Evolutionary conservation across 2,329 filamentous ascomycete genomes (phyloP), one percentile per base, ranked within the genome.

Genomic region (Penicillium polonicum): DNA sequence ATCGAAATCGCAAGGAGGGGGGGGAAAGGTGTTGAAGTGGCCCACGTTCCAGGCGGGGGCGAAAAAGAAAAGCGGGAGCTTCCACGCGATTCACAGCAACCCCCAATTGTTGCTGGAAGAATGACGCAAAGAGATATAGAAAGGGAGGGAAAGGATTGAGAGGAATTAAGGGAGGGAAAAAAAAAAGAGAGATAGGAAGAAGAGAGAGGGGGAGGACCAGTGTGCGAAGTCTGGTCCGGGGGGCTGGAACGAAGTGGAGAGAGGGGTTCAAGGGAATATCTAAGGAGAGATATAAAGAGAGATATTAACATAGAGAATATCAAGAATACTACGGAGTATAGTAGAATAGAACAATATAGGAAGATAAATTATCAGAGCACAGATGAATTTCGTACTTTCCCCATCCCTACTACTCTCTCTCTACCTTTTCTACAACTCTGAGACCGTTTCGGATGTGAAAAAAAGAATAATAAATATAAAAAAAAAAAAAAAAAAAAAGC

Each of bases 241-340:
- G 61, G 64, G 61, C 60, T 63, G 65, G 60, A 63, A 61, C 58
- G 55, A 59, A 66, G 59, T 59, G 57, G 55, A 62, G 57, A 55
- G 52, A 42, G 52, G 51, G 51, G 52, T 55, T 49, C 23, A 39
- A 35, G 45, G 48, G 41, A 38, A 36, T 21, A 36, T 21, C 44
- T 44, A 48, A 39, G 13, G 39, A 36, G 15, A 35, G n/a, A 36
- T 23, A 27, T 27, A 27, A 13, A 13, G 12, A 13, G 29, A 23
- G 23, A 23, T 23, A 29, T 29, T 29, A 29, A 10, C 27, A 29
- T 23, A 4, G 23, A 23, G 23, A 4, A 23, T 23, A 23, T 23
- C 23, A 4, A 23, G 23, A 23, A 23, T 23, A 23, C 23, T 23
- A 25, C 23, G 23, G 23, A 25, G 23, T 25, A 25, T 1, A 5